Evolutionary conservation across 129 eudicot genomes (phyloP).

Genomic region (Rutidosis leptorrhynchoides): DNA sequence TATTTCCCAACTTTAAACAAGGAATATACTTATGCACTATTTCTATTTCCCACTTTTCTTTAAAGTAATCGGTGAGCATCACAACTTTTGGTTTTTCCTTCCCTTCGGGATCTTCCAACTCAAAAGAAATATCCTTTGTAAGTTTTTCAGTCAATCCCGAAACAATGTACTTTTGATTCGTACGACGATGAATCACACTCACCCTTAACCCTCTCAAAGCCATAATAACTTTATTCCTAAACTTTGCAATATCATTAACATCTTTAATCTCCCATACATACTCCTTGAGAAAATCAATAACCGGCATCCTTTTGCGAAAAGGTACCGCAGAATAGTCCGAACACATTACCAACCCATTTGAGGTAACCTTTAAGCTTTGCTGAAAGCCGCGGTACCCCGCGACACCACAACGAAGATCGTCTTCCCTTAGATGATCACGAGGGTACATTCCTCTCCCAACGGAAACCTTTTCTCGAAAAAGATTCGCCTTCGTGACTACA

Average conservation of each 20-base stretch:
- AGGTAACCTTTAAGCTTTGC: conserved; percentile 54
- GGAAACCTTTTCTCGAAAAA: conserved; percentile 39
- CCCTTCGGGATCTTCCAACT: conserved; percentile 45
- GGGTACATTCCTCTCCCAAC: conserved; percentile 52
- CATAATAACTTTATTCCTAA: conserved; percentile 16
- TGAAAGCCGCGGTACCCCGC: conserved; percentile 67
- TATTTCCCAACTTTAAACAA: conserved; percentile 54
- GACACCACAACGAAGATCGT: conserved; percentile 48
- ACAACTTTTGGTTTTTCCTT: conserved; percentile 21
- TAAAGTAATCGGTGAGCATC: conserved; percentile 45
- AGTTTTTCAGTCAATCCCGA: conserved; percentile 39
- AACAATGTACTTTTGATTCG: conserved; percentile 54
- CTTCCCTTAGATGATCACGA: conserved; percentile 22
- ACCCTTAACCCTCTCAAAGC: conserved; percentile 57
- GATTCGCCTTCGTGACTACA: conserved; percentile 62
- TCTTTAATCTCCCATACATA: conserved; percentile 32
- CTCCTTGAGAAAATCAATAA: conserved; percentile 60
- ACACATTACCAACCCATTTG: conserved; percentile 53
- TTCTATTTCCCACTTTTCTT: conserved; percentile 41
- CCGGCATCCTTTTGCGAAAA: conserved; percentile 58
- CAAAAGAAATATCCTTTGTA: conserved; percentile 37
- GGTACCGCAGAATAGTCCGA: conserved; percentile 56
- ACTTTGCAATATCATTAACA: conserved; percentile 23
- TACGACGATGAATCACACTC: conserved; percentile 56
- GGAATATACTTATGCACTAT: conserved; percentile 44